A percentile compares a stretch with the other conserved stretches of the same genome.
Conservation (phyloP, 345 rosid genomes). For the Conringia planisiliqua region DNA sequence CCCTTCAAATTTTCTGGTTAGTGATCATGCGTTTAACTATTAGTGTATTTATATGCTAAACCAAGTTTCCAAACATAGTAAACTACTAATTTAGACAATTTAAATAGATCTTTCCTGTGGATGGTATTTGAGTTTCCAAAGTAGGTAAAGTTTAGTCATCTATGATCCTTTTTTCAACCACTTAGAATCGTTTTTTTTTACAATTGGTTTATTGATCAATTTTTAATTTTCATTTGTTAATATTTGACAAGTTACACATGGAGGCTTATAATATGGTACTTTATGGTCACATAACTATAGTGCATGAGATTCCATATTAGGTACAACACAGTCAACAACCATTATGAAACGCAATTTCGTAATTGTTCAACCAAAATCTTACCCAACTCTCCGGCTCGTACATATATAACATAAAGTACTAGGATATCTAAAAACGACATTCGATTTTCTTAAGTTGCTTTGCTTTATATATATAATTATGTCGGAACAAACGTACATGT, state of each 20-base stretch:
- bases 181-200: neutral
- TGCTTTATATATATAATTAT: neutral
- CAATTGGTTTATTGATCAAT: neutral
- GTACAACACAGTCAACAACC: slow-evolving; percentile 31
- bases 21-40: neutral
- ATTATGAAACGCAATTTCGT: slow-evolving; percentile 11
- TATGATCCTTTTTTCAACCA: neutral
- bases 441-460: neutral
- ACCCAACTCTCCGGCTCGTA: slow-evolving; percentile 18
- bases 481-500: slow-evolving; percentile 25
- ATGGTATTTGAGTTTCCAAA: neutral
- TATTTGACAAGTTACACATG: neutral
- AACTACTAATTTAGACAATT: slow-evolving; percentile 3
- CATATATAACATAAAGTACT: neutral
- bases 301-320: slow-evolving; percentile 25
- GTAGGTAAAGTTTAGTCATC: neutral
- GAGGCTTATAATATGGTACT: neutral
- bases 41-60: slow-evolving; percentile 12
- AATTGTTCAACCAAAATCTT: slow-evolving; percentile 33
- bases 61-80: slow-evolving; percentile 16
- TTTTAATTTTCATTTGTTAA: neutral
- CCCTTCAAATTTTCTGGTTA: neutral
- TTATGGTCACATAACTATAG: neutral
- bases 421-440: too few species aligned
- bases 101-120: neutral